Evolutionary conservation across 257 asterid genomes (phyloP).

Genomic region (Eustoma russellianum): DNA sequence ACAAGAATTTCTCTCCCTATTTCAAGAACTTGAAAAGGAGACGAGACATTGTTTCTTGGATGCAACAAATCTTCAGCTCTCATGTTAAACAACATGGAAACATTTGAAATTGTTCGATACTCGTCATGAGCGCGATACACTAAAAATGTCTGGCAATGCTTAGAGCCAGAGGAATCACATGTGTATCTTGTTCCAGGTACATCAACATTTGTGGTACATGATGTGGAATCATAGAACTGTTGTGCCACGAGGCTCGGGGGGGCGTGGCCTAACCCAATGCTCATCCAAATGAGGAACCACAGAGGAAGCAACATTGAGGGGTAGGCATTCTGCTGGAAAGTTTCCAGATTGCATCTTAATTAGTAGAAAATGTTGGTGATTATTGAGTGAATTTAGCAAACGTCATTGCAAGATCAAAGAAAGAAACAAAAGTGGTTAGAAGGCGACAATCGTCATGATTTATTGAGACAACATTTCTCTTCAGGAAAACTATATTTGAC

Average conservation of each 20-base stretch:
- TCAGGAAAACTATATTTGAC: background rate
- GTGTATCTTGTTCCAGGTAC: constrained; percentile 49
- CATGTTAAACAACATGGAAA: constrained; percentile 33
- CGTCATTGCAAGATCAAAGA: background rate
- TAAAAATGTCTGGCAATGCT: too few species aligned
- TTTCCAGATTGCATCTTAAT: background rate
- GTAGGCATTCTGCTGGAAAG: constrained; percentile 12
- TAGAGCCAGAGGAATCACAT: too few species aligned
- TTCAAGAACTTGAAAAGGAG: constrained; percentile 23
- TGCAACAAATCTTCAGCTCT: constrained; percentile 22
- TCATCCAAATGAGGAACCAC: constrained; percentile 19
- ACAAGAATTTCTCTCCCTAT: constrained; percentile 43
- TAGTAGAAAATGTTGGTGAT: background rate
- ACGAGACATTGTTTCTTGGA: constrained; percentile 25
- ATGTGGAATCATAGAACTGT: constrained; percentile 44
- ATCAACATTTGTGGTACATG: constrained; percentile 26
- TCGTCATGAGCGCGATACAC: constrained; percentile 29
- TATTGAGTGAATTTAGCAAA: background rate
- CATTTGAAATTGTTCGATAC: constrained; percentile 27
- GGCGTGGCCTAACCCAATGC: constrained; percentile 15
- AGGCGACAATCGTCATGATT: background rate
- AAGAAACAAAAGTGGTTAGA: constrained; percentile 1
- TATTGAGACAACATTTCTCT: constrained; percentile 1
- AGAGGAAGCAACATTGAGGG: constrained; percentile 17
- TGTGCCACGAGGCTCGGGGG: too few species aligned